These are phyloP conservation scores for Malus domestica DNA, from an alignment of 306 rosid species.

Conservation along the genomic window DNA sequence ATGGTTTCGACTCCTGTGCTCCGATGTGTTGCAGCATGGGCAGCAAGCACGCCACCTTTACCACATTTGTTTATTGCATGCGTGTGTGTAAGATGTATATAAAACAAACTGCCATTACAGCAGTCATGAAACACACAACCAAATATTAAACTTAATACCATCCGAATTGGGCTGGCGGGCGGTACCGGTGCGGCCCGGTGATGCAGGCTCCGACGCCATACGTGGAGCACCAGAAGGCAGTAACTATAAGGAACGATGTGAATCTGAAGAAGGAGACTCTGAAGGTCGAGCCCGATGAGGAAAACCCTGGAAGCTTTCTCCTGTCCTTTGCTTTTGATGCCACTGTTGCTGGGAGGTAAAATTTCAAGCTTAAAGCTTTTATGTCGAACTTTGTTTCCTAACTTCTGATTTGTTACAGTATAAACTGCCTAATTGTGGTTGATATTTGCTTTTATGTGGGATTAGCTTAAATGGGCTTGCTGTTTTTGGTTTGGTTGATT, in stretches of 20 bases:
- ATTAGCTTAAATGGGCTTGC: neutral
- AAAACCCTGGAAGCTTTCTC: slow-evolving; percentile 58
- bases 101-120: too few relatives aligned
- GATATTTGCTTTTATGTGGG: neutral
- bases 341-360: slow-evolving; percentile 76
- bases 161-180: slow-evolving; percentile 49
- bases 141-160: too few relatives aligned
- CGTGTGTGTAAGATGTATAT: too few relatives aligned
- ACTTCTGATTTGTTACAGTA: neutral
- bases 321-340: slow-evolving; percentile 80
- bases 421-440: neutral
- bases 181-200: slow-evolving; percentile 53
- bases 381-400: neutral
- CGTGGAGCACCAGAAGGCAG: slow-evolving; percentile 92
- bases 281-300: slow-evolving; percentile 63
- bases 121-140: too few relatives aligned
- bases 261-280: slow-evolving; percentile 88
- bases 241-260: slow-evolving; percentile 78
- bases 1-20: too few relatives aligned
- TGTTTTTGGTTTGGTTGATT: neutral
- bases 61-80: too few relatives aligned
- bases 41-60: too few relatives aligned
- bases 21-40: too few relatives aligned
- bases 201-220: slow-evolving; percentile 47
- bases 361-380: neutral